Evolutionary conservation across 192 early-diverging fungal species (phyloP).

Genomic region (Mortierella hygrophila): DNA sequence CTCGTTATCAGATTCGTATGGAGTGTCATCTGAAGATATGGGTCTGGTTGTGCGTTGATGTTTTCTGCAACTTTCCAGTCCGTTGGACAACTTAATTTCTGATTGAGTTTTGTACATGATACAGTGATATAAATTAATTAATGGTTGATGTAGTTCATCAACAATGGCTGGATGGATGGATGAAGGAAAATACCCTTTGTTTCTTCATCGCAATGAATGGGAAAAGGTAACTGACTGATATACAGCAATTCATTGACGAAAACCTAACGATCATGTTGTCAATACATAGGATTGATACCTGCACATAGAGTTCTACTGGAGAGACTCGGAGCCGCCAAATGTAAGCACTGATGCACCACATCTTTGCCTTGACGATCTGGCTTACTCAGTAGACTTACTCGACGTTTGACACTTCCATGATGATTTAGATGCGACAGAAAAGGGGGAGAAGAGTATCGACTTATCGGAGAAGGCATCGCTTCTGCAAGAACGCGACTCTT

Average conservation of each 20-base stretch:
- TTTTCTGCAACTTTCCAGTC: no score
- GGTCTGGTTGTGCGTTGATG: no score
- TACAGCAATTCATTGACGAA: not conserved
- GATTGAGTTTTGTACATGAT: no score
- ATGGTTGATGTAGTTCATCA: no score
- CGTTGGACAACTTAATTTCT: no score
- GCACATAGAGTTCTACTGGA: constrained; percentile 8
- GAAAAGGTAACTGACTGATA: no score
- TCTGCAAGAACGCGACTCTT: not conserved
- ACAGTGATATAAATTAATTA: no score
- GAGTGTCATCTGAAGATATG: no score
- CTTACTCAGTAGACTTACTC: not conserved
- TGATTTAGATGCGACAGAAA: constrained; percentile 22
- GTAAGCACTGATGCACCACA: not conserved
- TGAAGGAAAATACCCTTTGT: no score
- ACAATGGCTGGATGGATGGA: no score
- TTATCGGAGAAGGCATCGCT: constrained; percentile 14
- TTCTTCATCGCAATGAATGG: no score
- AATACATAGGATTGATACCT: not conserved
- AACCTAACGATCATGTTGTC: not conserved
- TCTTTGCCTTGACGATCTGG: not conserved
- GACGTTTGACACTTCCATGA: not conserved
- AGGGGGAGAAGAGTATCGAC: not conserved
- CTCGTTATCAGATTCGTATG: no score
- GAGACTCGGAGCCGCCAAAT: constrained; percentile 3